Evolutionary conservation across 2,329 filamentous ascomycete species (phyloP).

Genomic region (Colletotrichum sp.): DNA sequence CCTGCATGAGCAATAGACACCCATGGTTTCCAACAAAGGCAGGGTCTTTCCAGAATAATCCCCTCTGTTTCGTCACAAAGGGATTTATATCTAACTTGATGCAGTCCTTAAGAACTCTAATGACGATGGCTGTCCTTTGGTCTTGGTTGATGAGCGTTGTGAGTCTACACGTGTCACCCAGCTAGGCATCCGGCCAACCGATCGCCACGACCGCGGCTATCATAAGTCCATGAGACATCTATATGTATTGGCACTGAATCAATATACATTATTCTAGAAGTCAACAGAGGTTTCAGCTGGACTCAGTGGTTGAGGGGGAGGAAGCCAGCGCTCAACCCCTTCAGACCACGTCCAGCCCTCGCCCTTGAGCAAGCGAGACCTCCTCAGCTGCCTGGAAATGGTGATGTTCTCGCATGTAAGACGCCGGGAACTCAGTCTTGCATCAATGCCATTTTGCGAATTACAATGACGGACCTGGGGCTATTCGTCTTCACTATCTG

Average conservation of each 20-base stretch:
- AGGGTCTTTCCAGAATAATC: neutral
- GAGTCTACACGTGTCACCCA: accelerated
- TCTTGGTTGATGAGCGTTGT: neutral
- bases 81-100: neutral
- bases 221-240: neutral
- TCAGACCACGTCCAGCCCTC: neutral
- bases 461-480: neutral
- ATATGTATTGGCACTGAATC: neutral
- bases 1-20: neutral
- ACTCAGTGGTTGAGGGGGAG: neutral
- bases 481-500: neutral
- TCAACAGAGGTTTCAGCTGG: neutral
- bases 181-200: neutral
- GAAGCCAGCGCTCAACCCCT: neutral
- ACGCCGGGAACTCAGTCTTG: neutral
- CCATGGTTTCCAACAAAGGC: neutral
- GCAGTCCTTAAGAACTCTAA: neutral
- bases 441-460: neutral
- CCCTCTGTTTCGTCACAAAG: neutral
- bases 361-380: neutral
- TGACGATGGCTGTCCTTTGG: neutral
- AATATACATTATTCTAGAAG: neutral
- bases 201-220: neutral
- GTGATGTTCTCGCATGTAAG: neutral
- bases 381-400: neutral